Percentiles rank a stretch among this genome's conserved stretches.
Evolutionary conservation across 371 early-diverging fungal genomes (phyloP).

Genomic region (Batkoa obscura): DNA sequence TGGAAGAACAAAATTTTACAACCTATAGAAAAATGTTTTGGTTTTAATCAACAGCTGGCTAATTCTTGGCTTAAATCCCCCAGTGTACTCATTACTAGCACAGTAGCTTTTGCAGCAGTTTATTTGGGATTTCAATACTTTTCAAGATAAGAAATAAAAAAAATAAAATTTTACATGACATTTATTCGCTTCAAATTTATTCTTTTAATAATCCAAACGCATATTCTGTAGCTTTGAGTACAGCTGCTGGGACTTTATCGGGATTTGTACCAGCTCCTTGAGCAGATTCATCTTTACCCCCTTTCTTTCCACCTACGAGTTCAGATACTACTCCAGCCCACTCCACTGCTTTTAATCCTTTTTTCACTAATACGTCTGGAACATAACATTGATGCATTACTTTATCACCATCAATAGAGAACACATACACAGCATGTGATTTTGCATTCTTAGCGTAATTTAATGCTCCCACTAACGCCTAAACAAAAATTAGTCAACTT

Average conservation of each 20-base stretch:
- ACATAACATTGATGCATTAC: conserved; percentile 75
- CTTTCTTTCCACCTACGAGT: conserved; percentile 75
- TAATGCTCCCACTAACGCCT: conserved; percentile 46
- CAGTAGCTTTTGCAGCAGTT: too few relatives aligned
- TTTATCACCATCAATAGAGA: conserved; percentile 56
- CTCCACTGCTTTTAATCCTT: conserved; percentile 69
- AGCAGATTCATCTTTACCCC: conserved; percentile 72
- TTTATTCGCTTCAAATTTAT: background rate
- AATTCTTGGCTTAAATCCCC: too few relatives aligned
- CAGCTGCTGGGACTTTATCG: conserved; percentile 46
- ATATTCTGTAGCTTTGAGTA: conserved; percentile 52
- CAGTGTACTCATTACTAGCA: too few relatives aligned
- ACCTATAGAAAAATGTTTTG: too few relatives aligned
- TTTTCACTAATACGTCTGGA: conserved; percentile 32
- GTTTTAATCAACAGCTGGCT: too few relatives aligned
- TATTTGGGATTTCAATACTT: too few relatives aligned
- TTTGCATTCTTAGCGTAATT: conserved; percentile 53
- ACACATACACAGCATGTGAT: conserved; percentile 65
- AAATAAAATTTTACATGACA: too few relatives aligned
- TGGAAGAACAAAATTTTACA: too few relatives aligned
- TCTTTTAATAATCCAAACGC: conserved; percentile 13
- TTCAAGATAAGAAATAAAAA: too few relatives aligned
- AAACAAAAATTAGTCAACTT: too few relatives aligned
- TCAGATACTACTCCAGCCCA: conserved; percentile 73
- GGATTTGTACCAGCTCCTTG: conserved; percentile 56